Percentiles rank a stretch among this genome's conserved stretches.
Evolutionary conservation across 2,329 filamentous ascomycete species (phyloP).

Genomic region (Aspergillus sp.): DNA sequence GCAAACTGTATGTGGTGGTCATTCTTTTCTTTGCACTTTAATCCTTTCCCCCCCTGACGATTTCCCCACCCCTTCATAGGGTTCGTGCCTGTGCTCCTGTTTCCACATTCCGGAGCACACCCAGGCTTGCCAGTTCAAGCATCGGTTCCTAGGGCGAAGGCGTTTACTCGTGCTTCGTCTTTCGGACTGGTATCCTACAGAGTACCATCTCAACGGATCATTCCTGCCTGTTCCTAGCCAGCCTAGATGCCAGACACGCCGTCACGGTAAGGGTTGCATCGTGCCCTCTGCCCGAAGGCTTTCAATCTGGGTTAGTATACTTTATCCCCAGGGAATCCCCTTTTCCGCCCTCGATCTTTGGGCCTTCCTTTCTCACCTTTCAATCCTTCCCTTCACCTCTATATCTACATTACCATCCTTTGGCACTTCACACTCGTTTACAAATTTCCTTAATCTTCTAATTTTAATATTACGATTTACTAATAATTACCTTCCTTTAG

Average conservation of each 20-base stretch:
- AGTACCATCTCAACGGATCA: constrained; percentile 40
- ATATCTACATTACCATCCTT: constrained; percentile 10
- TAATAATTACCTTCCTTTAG: constrained; percentile 37
- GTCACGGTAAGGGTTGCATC: constrained; percentile 47
- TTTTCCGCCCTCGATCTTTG: constrained; percentile 17
- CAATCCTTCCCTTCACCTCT: constrained; percentile 18
- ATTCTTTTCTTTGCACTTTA: constrained; percentile 31
- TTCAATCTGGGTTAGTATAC: constrained; percentile 45
- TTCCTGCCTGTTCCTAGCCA: constrained; percentile 39
- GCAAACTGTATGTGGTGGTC: constrained; percentile 37
- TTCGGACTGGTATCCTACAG: constrained; percentile 39
- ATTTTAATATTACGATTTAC: constrained; percentile 26
- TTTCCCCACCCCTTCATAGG: constrained; percentile 43
- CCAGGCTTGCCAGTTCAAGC: constrained; percentile 33
- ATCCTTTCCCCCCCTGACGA: constrained; percentile 35
- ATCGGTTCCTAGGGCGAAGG: constrained; percentile 45
- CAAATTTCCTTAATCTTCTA: constrained; percentile 17
- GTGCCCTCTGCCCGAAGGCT: constrained; percentile 43
- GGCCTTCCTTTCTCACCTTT: constrained; percentile 9
- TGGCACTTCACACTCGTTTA: constrained; percentile 6
- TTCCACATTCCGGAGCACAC: constrained; percentile 43
- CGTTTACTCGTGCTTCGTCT: constrained; percentile 51
- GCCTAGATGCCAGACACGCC: constrained; percentile 49
- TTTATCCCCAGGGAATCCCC: constrained; percentile 28
- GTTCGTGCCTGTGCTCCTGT: constrained; percentile 39